Conservation (phyloP, 208 protist genomes). For the Leishmania turanica region DNA sequence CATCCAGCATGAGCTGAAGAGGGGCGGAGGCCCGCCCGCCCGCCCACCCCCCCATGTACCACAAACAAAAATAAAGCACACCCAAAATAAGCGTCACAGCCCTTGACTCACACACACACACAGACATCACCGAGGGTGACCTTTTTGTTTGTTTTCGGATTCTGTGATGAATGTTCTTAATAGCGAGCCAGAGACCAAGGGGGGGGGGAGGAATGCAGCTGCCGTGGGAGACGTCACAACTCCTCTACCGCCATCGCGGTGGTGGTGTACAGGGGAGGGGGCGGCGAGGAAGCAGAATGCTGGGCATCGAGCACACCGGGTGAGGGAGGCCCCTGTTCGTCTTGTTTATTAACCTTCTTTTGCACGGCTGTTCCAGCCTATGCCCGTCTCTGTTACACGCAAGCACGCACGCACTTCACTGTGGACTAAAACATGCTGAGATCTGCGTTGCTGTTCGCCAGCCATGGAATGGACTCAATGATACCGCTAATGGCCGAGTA, state of each 20-base stretch:
- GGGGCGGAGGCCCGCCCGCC: background rate
- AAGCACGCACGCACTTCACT: background rate
- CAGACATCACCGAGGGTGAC: background rate
- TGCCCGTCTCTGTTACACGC: background rate
- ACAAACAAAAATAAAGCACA: background rate
- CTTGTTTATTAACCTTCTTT: background rate
- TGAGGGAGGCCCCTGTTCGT: background rate
- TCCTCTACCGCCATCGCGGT: background rate
- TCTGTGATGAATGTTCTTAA: constrained; percentile 4
- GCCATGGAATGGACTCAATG: constrained; percentile 73
- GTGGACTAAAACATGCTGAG: constrained; percentile 10
- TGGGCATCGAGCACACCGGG: background rate
- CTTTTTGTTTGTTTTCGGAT: constrained; percentile 1
- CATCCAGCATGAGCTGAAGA: background rate
- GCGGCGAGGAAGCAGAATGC: background rate
- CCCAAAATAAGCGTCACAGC: background rate
- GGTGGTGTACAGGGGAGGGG: background rate
- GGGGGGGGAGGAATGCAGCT: background rate
- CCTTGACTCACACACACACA: background rate
- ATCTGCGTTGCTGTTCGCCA: constrained; percentile 55
- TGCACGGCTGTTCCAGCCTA: background rate
- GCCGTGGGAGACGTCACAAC: background rate
- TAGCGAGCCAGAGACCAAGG: background rate
- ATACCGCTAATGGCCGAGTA: constrained; percentile 68
- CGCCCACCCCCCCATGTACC: background rate